Conservation (phyloP, 2,329 filamentous ascomycete genomes). For the Pseudonectria buxi region DNA sequence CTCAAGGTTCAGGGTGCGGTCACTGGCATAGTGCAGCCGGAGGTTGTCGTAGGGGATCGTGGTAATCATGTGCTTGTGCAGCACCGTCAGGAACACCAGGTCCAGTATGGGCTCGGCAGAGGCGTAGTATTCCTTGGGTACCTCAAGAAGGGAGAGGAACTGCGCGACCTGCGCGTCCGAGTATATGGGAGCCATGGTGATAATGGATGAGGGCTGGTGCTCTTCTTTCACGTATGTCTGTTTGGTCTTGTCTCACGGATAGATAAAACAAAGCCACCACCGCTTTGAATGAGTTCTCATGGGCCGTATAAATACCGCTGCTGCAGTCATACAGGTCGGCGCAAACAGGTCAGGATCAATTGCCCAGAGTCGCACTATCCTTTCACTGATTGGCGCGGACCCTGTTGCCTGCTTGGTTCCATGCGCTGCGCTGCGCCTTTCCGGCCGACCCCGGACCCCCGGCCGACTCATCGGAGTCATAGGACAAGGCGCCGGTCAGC, state of each 20-base stretch:
- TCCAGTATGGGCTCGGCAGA: constrained; percentile 21
- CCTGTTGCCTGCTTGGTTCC: neutral
- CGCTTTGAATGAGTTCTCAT: too few relatives aligned
- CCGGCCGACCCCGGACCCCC: neutral
- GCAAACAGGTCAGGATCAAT: too few relatives aligned
- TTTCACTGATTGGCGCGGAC: neutral
- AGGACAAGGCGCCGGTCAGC: constrained; percentile 2
- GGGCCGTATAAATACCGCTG: too few relatives aligned
- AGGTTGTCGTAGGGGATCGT: constrained; percentile 52
- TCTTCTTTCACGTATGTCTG: too few relatives aligned
- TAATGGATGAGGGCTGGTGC: too few relatives aligned
- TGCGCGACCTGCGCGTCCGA: constrained; percentile 22
- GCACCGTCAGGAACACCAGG: constrained; percentile 28
- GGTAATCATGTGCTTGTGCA: constrained; percentile 41
- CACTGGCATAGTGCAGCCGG: constrained; percentile 42
- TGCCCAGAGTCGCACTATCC: too few relatives aligned
- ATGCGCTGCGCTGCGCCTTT: too few relatives aligned
- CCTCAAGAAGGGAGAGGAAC: constrained; percentile 21
- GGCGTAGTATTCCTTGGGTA: constrained; percentile 21
- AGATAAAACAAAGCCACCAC: neutral
- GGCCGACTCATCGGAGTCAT: constrained; percentile 2
- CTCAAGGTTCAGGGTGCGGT: constrained; percentile 34
- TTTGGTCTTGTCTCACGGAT: too few relatives aligned
- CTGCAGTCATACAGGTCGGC: too few relatives aligned
- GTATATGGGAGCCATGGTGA: constrained; percentile 22